Conservation (phyloP, 176 grass and related monocot genomes). For the Rhynchospora breviuscula region DNA sequence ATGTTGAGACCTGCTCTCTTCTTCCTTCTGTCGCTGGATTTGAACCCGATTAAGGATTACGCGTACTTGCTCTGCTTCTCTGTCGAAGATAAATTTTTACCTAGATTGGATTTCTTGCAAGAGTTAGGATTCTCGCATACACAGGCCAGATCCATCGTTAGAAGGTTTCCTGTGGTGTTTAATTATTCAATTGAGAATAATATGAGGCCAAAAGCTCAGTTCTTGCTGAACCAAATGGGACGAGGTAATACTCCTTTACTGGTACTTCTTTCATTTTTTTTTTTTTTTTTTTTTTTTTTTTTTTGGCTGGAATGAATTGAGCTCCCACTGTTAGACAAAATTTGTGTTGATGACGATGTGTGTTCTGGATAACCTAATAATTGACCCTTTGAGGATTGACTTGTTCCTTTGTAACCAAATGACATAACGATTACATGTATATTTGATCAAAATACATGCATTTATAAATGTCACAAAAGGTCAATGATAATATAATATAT, state of each 20-base stretch:
- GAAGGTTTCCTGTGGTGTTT: constrained; percentile 74
- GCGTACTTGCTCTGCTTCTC: constrained; percentile 72
- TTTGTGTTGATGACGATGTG: too few relatives aligned
- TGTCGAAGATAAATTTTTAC: constrained; percentile 84
- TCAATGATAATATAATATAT: too few relatives aligned
- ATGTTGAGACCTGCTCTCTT: constrained; percentile 67
- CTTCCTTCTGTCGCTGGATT: constrained; percentile 75
- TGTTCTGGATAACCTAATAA: not conserved
- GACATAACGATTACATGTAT: not conserved
- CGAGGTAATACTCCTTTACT: constrained; percentile 18
- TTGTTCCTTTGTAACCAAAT: not conserved
- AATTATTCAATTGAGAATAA: constrained; percentile 68
- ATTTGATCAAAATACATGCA: not conserved
- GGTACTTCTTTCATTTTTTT: not conserved
- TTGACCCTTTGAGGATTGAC: not conserved
- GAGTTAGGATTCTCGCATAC: constrained; percentile 42
- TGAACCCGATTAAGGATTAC: constrained; percentile 47
- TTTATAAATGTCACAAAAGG: not conserved
- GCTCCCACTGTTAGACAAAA: not conserved
- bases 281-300: too few relatives aligned
- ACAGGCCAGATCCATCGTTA: constrained; percentile 57
- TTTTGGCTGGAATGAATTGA: not conserved
- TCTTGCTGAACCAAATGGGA: constrained; percentile 46
- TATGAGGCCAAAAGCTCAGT: constrained; percentile 73
- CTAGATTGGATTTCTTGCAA: constrained; percentile 69